Conservation (phyloP, 2,329 filamentous ascomycete genomes). For the Dichotomopilus funicola region DNA sequence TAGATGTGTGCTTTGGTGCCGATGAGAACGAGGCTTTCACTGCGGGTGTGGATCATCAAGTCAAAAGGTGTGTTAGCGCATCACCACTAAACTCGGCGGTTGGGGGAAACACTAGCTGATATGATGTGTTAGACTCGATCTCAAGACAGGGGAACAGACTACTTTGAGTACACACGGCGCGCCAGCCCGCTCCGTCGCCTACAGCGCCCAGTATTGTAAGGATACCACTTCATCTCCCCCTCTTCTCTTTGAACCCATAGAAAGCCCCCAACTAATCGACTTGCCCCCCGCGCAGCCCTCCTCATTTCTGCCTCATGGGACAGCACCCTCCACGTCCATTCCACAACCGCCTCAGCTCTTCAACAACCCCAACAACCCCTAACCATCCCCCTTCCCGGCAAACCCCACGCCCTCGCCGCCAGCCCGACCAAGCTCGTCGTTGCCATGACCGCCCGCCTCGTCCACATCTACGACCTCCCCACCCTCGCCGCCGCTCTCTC, state of each 20-base stretch:
- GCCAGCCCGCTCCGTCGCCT: conserved; percentile 78
- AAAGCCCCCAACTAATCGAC: background rate
- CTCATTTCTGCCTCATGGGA: conserved; percentile 94
- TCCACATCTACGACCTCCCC: conserved; percentile 88
- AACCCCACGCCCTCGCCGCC: conserved; percentile 80
- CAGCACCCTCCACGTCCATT: conserved; percentile 78
- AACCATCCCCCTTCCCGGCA: conserved; percentile 67
- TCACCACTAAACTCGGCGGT: background rate
- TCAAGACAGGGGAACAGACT: conserved; percentile 64
- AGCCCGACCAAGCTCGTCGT: conserved; percentile 79
- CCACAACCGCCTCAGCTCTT: conserved; percentile 41
- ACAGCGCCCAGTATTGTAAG: conserved; percentile 64
- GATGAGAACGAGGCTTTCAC: conserved; percentile 79
- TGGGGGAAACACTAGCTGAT: background rate
- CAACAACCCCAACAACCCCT: conserved; percentile 44
- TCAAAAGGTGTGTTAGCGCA: conserved; percentile 57
- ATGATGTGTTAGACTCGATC: conserved; percentile 47
- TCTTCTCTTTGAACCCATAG: background rate
- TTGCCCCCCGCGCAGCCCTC: conserved; percentile 42
- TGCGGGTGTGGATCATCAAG: conserved; percentile 79
- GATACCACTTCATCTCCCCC: conserved; percentile 4
- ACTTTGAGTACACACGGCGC: conserved; percentile 72
- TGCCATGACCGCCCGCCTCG: conserved; percentile 88
- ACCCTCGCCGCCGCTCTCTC: conserved; percentile 53
- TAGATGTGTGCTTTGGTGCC: conserved; percentile 86